phyloP scores from a whole-genome alignment of 371 early-diverging fungal genomes.

The Mortierella sp. region DNA sequence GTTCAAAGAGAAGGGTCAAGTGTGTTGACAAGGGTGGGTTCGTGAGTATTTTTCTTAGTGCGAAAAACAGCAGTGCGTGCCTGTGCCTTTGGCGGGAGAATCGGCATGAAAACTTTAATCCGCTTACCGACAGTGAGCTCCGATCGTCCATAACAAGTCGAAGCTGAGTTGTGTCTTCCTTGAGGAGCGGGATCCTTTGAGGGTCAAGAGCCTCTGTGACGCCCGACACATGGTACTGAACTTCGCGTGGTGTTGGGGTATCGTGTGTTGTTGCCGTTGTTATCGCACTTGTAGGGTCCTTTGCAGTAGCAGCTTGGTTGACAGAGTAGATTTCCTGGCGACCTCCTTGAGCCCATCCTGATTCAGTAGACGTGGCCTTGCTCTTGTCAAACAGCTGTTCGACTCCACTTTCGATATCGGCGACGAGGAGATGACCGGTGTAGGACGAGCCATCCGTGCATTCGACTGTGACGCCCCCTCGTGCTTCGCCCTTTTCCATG shows the following conservation, averaged over 20 bases:
- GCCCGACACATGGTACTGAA: conserved; percentile 42
- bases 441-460: conserved; percentile 45
- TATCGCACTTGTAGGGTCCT: not conserved
- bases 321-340: too few species aligned
- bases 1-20: not conserved
- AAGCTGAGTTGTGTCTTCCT: conserved; percentile 44
- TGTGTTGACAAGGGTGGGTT: not conserved
- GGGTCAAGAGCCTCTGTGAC: conserved; percentile 46
- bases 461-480: conserved; percentile 33
- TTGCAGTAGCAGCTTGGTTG: not conserved
- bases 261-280: not conserved
- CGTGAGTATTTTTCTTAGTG: not conserved
- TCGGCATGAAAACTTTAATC: conserved; percentile 3
- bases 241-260: conserved; percentile 18
- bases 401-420: conserved; percentile 33
- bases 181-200: conserved; percentile 43
- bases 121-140: conserved; percentile 37
- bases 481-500: conserved; percentile 18
- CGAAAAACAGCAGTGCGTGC: not conserved
- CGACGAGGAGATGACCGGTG: conserved; percentile 34
- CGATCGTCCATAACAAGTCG: conserved; percentile 34
- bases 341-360: not conserved
- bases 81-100: not conserved
- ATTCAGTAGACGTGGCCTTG: not conserved
- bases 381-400: conserved; percentile 16